Percentiles rank a stretch among this genome's conserved stretches.
Evolutionary conservation across 129 eudicot species (phyloP).

Genomic region (Flaveria trinervia): DNA sequence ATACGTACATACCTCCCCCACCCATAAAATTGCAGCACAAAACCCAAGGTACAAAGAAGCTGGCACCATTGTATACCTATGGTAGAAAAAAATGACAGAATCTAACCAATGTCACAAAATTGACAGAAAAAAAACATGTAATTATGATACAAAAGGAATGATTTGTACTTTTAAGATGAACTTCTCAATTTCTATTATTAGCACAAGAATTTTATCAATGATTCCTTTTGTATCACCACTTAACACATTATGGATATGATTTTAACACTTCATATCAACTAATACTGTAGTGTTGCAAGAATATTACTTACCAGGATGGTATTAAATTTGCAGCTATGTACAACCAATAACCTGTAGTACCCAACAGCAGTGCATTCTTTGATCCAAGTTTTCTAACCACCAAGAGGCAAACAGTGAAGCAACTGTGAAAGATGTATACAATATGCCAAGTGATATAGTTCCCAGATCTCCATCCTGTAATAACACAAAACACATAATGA

Average conservation of each 20-base stretch:
- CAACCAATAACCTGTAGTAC: constrained; percentile 96
- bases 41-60: constrained; percentile 91
- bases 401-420: constrained; percentile 71
- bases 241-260: neutral
- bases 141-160: neutral
- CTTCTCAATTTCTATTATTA: neutral
- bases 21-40: constrained; percentile 97
- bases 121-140: neutral
- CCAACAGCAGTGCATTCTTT: constrained; percentile 77
- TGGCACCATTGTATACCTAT: constrained; percentile 96
- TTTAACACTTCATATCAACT: neutral
- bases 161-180: neutral
- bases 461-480: constrained; percentile 88
- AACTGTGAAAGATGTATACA: constrained; percentile 84
- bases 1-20: constrained; percentile 64
- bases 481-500: constrained; percentile 7
- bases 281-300: neutral
- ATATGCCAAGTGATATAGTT: constrained; percentile 85
- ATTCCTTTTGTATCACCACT: neutral
- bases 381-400: constrained; percentile 83
- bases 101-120: constrained; percentile 1
- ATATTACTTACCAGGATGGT: constrained; percentile 64
- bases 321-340: constrained; percentile 87
- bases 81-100: constrained; percentile 13
- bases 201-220: neutral